A percentile compares a stretch with the other conserved stretches of the same genome.
These are phyloP conservation scores for Trametes cinnabarina DNA, from an alignment of 768 basidiomycete species.

Conservation along the genomic window DNA sequence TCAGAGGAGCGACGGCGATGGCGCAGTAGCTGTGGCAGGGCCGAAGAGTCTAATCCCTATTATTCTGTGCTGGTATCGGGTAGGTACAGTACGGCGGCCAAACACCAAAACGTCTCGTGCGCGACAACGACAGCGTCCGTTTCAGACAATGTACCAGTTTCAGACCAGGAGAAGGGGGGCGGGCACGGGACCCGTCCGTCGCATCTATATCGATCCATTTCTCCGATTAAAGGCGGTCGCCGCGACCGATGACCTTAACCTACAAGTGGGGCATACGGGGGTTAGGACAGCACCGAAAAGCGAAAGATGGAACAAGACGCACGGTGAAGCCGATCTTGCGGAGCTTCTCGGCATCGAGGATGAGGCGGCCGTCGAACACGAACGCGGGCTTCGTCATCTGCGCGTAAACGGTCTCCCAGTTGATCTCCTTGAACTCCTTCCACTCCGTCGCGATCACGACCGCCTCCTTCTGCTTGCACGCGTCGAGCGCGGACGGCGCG, in stretches of 20 bases:
- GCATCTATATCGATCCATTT: not conserved
- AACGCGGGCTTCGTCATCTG: conserved; percentile 98
- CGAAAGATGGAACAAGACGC: conserved; percentile 22
- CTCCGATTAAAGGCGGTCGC: conserved; percentile 43
- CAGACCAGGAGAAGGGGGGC: not conserved
- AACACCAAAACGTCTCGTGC: not conserved
- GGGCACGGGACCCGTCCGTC: not conserved
- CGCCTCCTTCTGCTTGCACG: conserved; percentile 86
- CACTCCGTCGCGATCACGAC: conserved; percentile 97
- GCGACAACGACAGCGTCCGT: not conserved
- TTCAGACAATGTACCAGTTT: not conserved
- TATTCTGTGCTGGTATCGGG: conserved; percentile 7
- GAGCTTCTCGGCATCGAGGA: conserved; percentile 79
- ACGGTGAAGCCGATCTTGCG: conserved; percentile 90
- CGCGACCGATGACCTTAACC: conserved; percentile 63
- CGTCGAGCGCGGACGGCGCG: conserved; percentile 73
- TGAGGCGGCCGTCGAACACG: conserved; percentile 89
- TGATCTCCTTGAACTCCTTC: conserved; percentile 92
- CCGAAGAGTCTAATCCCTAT: conserved; percentile 1
- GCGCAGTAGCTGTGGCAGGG: too few species aligned
- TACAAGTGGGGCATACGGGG: conserved; percentile 26
- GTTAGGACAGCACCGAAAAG: not conserved
- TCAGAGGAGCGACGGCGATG: too few species aligned
- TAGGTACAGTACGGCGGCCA: conserved; percentile 6
- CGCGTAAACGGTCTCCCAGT: conserved; percentile 84